Evolutionary conservation across 1,284 basidiomycete genomes (phyloP).

Genomic region (Trametes hirsuta): DNA sequence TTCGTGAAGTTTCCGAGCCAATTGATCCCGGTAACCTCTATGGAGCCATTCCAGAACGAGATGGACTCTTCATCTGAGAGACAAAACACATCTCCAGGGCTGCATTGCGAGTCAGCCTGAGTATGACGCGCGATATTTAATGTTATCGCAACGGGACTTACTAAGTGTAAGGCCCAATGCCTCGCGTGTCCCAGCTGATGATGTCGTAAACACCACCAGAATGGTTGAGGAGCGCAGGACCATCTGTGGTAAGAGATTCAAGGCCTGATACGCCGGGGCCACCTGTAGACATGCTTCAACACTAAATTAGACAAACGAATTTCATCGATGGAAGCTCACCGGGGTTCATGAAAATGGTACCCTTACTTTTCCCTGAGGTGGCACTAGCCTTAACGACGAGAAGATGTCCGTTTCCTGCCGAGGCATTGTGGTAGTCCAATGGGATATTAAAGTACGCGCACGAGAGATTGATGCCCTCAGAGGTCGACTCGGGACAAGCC

Average conservation of each 20-base stretch:
- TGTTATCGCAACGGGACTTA: neutral
- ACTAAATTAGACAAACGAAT: neutral
- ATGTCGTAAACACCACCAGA: constrained; percentile 8
- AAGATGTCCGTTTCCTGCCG: constrained; percentile 7
- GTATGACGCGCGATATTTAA: neutral
- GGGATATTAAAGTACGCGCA: constrained; percentile 16
- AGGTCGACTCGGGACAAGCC: no score
- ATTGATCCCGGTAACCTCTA: constrained; percentile 9
- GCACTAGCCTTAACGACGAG: constrained; percentile 15
- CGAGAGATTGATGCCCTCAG: neutral
- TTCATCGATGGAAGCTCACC: neutral
- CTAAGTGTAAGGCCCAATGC: constrained; percentile 8
- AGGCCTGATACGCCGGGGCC: constrained; percentile 6
- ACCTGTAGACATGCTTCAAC: neutral
- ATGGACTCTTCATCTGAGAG: constrained; percentile 5
- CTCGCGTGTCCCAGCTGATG: constrained; percentile 19
- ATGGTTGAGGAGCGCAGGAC: constrained; percentile 2
- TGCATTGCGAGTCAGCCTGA: neutral
- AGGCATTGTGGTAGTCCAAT: constrained; percentile 15
- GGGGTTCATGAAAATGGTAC: neutral
- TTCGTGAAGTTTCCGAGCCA: constrained; percentile 11
- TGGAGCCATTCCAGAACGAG: constrained; percentile 10
- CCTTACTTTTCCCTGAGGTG: neutral
- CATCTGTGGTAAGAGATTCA: neutral
- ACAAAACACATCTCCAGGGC: constrained; percentile 11